Base-by-base conservation (phyloP, 2,329 filamentous ascomycete species). In the Aspergillus luchuensis region DNA sequence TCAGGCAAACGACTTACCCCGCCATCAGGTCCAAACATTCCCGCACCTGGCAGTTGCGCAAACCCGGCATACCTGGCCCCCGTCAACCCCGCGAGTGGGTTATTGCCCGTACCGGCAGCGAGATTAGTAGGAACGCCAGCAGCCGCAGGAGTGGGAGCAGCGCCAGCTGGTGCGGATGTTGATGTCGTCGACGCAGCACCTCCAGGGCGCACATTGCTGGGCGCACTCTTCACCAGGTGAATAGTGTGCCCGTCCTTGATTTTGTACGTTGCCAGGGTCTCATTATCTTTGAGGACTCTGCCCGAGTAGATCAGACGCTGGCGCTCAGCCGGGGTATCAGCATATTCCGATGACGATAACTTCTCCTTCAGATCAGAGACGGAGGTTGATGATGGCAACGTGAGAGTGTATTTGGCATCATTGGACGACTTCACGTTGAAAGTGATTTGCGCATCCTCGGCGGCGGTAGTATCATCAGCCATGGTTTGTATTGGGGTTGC, bases 371-470 rank as follows among this genome's bases (percentile, higher is more conserved):
- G 85, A 63, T 97, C 92, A 59, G 86, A 83, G 47, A 98, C 89
- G 7, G 89, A 90, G 52, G 89, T 91, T 38, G 87, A 85, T 66
- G 90, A 85, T 60, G 90, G 79, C 72, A 98, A 88, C 59, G 92
- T 96, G 74, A 99, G 82, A 56, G 86, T 88, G 74, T 92, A 93
- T 77, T 90, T 92, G 75, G 86, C 88, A 74, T 97, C 93, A 70
- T 89, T 90, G n/a, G 92, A 93, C n/a, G 91, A 91, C 83, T 98
- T 99, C 79, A 99, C 89, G 81, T 92, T 95, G 86, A 99, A 98
- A 76, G 91, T 96, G 80, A 99, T 81, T 71, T 93, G 88, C 71
- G 88, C 81, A 72, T 93, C 91, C 70, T 87, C 84, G 58, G 81
- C 76, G 71, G 81, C 54, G 61, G 72, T 63, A 59, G 68, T 72